phyloP scores from a whole-genome alignment of 495 filamentous ascomycete genomes.

The Sordaria brevicollis region DNA sequence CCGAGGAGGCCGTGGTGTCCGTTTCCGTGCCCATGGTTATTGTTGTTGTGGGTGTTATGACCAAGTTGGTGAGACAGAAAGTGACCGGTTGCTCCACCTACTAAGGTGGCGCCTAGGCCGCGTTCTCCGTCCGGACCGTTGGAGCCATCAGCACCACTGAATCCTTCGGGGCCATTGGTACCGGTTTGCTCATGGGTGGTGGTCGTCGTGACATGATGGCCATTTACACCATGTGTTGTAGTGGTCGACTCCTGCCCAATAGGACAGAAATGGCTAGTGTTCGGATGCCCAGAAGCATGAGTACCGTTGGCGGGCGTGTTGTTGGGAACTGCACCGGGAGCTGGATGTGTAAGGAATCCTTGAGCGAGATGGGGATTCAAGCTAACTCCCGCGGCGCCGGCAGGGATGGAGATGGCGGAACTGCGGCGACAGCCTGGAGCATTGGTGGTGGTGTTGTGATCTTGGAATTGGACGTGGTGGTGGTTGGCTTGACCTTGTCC shows the following conservation, averaged over 20 bases:
- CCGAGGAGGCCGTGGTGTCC: constrained; percentile 40
- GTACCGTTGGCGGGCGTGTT: not conserved
- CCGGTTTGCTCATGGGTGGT: not conserved
- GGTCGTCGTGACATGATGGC: not conserved
- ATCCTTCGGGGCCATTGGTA: not conserved
- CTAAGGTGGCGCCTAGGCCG: constrained; percentile 43
- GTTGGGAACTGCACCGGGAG: not conserved
- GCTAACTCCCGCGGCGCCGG: not conserved
- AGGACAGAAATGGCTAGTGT: not conserved
- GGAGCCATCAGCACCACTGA: constrained; percentile 3
- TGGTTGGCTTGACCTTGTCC: not conserved
- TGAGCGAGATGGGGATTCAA: not conserved
- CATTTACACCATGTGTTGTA: not conserved
- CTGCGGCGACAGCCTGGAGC: not conserved
- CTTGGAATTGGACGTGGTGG: not conserved
- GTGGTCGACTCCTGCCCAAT: not conserved
- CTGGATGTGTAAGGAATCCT: not conserved
- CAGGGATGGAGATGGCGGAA: not conserved
- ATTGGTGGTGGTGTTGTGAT: too few relatives aligned
- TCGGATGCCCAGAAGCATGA: not conserved
- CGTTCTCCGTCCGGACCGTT: constrained; percentile 34
- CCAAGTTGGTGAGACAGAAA: constrained; percentile 36
- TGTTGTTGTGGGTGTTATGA: constrained; percentile 20
- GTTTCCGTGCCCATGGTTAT: constrained; percentile 15
- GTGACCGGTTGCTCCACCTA: constrained; percentile 43